Conservation (phyloP, 225 moss, liverwort and hornwort genomes). For the Pseudisothecium myosuroides region DNA sequence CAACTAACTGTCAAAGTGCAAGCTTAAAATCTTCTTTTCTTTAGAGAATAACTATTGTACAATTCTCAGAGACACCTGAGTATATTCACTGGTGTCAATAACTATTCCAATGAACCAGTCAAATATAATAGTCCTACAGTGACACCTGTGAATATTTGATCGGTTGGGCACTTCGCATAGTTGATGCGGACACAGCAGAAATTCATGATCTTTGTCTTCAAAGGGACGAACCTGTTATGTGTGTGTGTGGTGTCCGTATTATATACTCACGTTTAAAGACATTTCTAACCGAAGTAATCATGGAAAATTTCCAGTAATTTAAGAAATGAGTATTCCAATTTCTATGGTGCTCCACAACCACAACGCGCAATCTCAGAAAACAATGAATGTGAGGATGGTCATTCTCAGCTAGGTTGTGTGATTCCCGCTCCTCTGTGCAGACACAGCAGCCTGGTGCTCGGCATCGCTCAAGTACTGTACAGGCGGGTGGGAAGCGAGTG, state of each 20-base stretch:
- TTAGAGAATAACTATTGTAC: neutral
- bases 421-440: neutral
- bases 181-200: neutral
- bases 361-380: neutral
- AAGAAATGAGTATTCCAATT: neutral
- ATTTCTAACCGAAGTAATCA: neutral
- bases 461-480: neutral
- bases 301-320: neutral
- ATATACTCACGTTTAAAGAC: neutral
- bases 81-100: neutral
- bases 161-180: neutral
- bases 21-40: neutral
- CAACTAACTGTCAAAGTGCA: neutral
- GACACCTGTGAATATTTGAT: neutral
- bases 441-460: slow-evolving; percentile 7
- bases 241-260: neutral
- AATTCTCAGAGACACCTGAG: neutral
- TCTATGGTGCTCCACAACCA: neutral
- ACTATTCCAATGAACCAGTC: neutral
- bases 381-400: neutral
- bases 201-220: neutral
- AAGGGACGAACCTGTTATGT: neutral
- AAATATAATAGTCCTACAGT: neutral
- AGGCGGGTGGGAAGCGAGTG: neutral
- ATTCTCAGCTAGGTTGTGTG: neutral